Evolutionary conservation across 2,329 filamentous ascomycete genomes (phyloP).

Genomic region (Talaromyces pinophilus): DNA sequence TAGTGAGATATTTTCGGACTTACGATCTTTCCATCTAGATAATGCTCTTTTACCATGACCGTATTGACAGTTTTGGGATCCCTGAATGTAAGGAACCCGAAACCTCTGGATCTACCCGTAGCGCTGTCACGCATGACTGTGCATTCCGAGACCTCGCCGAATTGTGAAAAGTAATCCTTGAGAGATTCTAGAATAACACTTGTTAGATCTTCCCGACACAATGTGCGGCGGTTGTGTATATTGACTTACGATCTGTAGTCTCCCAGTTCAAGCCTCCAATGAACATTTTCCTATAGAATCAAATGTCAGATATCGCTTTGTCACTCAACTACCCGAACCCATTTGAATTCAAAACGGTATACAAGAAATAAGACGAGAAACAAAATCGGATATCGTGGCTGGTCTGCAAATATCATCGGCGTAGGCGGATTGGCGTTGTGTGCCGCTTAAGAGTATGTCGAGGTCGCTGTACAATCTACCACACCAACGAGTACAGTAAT

Average conservation of each 20-base stretch:
- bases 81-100: constrained; percentile 96
- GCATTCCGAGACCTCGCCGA: constrained; percentile 94
- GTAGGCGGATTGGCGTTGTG: background rate
- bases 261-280: constrained; percentile 99
- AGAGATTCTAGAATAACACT: constrained; percentile 72
- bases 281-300: constrained; percentile 86
- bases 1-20: constrained; percentile 38
- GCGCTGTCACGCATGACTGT: constrained; percentile 99
- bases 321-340: background rate
- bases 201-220: background rate
- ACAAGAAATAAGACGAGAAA: constrained; percentile 1
- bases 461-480: background rate
- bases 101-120: constrained; percentile 89
- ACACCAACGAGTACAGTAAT: background rate
- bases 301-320: constrained; percentile 33
- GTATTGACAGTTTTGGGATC: constrained; percentile 98
- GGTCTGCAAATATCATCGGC: constrained; percentile 9
- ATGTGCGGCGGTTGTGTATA: background rate
- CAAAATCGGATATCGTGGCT: background rate
- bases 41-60: constrained; percentile 99
- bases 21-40: constrained; percentile 97
- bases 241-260: constrained; percentile 86
- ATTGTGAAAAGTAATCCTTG: constrained; percentile 95
- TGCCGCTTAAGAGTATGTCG: background rate
- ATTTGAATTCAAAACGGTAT: background rate